Percentiles rank a stretch among this genome's conserved stretches.
These are phyloP conservation scores for Sclerotinia minor DNA, from an alignment of 2,329 filamentous ascomycete genomes.

Conservation along the genomic window DNA sequence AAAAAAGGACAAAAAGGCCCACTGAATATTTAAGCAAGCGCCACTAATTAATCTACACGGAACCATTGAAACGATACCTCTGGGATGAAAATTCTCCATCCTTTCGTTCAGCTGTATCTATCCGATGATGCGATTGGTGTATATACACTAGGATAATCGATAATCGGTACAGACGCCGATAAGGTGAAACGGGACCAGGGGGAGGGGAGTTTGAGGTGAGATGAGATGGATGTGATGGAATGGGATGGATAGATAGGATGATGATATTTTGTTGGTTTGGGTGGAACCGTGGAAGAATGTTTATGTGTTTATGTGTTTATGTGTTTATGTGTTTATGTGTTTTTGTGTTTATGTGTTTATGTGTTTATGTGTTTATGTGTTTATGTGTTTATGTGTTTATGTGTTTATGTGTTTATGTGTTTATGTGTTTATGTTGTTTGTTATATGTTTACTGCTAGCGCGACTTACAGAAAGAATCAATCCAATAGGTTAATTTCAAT, in stretches of 20 bases:
- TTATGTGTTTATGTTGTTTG: too few species aligned
- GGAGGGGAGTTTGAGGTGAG: constrained; percentile 5
- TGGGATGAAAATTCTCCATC: background rate
- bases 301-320: background rate
- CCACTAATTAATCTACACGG: constrained; percentile 2
- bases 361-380: too few species aligned
- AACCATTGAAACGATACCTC: background rate
- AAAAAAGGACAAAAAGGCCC: background rate
- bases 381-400: too few species aligned
- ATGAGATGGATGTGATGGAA: constrained; percentile 3
- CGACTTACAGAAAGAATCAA: background rate
- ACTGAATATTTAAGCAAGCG: background rate
- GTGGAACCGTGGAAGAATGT: background rate
- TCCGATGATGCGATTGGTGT: constrained; percentile 12
- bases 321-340: background rate
- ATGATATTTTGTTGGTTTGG: background rate
- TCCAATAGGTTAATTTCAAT: background rate
- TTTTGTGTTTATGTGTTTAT: too few species aligned
- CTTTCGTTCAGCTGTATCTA: too few species aligned
- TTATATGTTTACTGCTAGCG: background rate
- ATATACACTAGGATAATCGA: background rate
- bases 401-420: too few species aligned
- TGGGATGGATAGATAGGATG: background rate
- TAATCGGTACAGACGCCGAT: constrained; percentile 14
- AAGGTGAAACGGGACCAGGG: constrained; percentile 16